Percentiles rank a stretch among this genome's conserved stretches.
phyloP scores from a whole-genome alignment of 2,329 filamentous ascomycete species.

The Paracamarosporium sp. region DNA sequence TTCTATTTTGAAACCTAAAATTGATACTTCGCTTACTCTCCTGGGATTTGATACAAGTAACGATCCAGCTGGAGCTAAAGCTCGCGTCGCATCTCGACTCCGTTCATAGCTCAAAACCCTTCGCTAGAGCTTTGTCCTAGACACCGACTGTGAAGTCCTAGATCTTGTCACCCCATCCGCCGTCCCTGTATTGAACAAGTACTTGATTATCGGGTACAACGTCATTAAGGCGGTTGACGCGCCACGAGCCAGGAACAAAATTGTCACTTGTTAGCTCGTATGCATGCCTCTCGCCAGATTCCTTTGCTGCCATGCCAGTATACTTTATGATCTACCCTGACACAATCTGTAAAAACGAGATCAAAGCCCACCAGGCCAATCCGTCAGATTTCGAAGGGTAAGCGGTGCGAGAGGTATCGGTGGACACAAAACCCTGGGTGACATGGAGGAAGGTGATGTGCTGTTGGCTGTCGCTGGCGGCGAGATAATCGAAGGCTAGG shows the following conservation, averaged over 20 bases:
- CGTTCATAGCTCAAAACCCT: slow-evolving; percentile 2
- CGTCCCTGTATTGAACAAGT: slow-evolving; percentile 11
- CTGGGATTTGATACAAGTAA: no score
- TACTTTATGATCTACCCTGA: slow-evolving; percentile 20
- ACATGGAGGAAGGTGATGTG: slow-evolving; percentile 39
- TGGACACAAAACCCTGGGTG: slow-evolving; percentile 37
- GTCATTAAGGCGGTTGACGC: slow-evolving; percentile 9
- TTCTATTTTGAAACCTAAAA: no score
- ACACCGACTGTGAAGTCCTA: slow-evolving; percentile 17
- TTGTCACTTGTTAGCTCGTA: slow-evolving; percentile 32
- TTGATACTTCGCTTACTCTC: no score
- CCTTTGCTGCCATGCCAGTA: slow-evolving; percentile 25
- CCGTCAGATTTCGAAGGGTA: slow-evolving; percentile 12
- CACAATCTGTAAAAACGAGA: slow-evolving; percentile 11
- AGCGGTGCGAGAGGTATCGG: slow-evolving; percentile 19
- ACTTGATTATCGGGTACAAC: slow-evolving; percentile 11
- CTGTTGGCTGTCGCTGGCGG: slow-evolving; percentile 19
- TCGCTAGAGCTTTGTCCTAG: slow-evolving; percentile 13
- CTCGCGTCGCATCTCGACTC: background rate
- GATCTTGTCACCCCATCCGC: slow-evolving; percentile 15
- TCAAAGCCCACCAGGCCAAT: slow-evolving; percentile 10
- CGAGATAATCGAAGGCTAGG: slow-evolving; percentile 37
- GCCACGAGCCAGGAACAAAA: slow-evolving; percentile 18
- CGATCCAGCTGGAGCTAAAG: background rate
- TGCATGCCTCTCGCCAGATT: slow-evolving; percentile 37